phyloP scores from a whole-genome alignment of 2,329 filamentous ascomycete species.

The Colletotrichum sp. region DNA sequence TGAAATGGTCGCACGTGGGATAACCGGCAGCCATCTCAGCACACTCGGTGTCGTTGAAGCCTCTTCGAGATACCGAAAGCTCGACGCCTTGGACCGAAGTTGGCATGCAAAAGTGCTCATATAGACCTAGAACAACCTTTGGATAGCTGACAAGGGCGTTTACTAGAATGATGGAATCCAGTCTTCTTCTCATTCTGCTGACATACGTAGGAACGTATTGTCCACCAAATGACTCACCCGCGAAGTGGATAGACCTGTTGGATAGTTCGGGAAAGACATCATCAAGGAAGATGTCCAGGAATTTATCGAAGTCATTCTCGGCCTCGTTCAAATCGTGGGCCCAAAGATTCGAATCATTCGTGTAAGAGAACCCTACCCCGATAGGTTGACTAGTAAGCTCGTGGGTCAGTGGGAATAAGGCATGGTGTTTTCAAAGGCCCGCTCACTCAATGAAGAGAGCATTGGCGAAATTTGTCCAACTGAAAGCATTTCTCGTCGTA shows the following conservation, averaged over 20 bases:
- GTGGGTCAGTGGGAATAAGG: neutral
- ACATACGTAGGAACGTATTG: conserved; percentile 24
- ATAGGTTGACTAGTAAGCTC: conserved; percentile 19
- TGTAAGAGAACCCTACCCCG: conserved; percentile 23
- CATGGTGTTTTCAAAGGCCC: neutral
- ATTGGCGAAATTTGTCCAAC: neutral
- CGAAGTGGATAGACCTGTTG: conserved; percentile 19
- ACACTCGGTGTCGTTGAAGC: conserved; percentile 11
- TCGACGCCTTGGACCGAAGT: neutral
- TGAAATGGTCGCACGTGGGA: neutral
- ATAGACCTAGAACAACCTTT: conserved; percentile 2
- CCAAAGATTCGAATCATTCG: conserved; percentile 15
- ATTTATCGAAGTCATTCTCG: conserved; percentile 22
- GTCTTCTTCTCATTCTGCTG: conserved; percentile 9
- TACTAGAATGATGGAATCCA: conserved; percentile 22
- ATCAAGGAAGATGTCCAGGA: conserved; percentile 23
- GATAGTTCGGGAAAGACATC: conserved; percentile 21
- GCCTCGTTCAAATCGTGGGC: conserved; percentile 16
- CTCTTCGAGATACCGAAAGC: neutral
- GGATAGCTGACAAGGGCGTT: conserved; percentile 20
- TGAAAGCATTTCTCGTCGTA: conserved; percentile 1
- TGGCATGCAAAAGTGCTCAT: conserved; percentile 20
- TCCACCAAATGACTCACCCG: conserved; percentile 26
- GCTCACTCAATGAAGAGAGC: neutral
- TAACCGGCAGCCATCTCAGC: neutral